Evolutionary conservation across 345 rosid genomes (phyloP).

Genomic region (Populus deltoides): DNA sequence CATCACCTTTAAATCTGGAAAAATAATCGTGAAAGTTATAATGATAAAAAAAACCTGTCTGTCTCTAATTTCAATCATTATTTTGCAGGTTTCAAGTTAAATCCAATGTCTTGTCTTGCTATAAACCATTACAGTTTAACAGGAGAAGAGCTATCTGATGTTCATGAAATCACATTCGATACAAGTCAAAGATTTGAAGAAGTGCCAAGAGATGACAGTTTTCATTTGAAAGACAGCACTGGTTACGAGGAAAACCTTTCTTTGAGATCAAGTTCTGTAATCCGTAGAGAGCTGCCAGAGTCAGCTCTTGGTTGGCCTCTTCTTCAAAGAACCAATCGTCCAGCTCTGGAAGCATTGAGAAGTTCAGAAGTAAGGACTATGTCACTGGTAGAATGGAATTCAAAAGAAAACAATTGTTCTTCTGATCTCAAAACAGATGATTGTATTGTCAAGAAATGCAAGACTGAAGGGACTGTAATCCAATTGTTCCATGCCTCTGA

Average conservation of each 20-base stretch:
- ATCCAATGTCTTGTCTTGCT: constrained; percentile 2
- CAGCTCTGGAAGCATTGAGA: constrained; percentile 3
- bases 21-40: background rate
- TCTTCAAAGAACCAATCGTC: constrained; percentile 11
- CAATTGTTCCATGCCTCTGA: background rate
- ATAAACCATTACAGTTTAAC: constrained; percentile 7
- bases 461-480: background rate
- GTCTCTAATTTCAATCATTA: background rate
- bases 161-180: constrained; percentile 1
- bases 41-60: background rate
- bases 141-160: constrained; percentile 4
- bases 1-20: background rate
- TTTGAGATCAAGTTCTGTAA: constrained; percentile 27
- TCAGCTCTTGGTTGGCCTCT: constrained; percentile 46
- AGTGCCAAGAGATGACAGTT: constrained; percentile 9
- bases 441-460: background rate
- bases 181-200: background rate
- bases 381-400: constrained; percentile 14
- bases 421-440: background rate
- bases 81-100: constrained; percentile 24
- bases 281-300: constrained; percentile 34
- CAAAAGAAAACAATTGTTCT: background rate
- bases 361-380: constrained; percentile 21
- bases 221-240: background rate
- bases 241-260: background rate